Base-by-base conservation (phyloP, 176 grass and related monocot genomes). In the Carex pumila region DNA sequence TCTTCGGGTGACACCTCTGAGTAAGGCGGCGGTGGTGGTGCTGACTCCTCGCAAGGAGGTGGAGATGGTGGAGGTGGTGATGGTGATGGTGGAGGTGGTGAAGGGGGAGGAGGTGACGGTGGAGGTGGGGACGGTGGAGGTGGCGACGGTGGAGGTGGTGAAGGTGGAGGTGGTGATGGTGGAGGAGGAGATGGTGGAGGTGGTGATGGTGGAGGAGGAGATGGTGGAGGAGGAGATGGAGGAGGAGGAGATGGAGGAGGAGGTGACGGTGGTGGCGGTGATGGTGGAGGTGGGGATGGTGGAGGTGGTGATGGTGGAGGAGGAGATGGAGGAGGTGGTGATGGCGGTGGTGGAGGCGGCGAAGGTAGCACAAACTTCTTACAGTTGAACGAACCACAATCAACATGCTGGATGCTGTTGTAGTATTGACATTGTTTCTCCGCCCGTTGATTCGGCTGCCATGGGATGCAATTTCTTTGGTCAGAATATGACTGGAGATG, bases 371-470 rank as follows among this genome's bases (percentile, higher is more conserved):
- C 79, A 64, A 92, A 95, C 61, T 92, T 92, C 75, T 95, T 92
- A 72, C 93, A 95, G 4, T 12, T 85, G 30, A 95, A 92, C 0
- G 91, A 83, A 47, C 92, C 91, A 84, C 94, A 97, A 58, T 93
- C 81, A 80, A 97, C 87, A 61, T 85, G 84, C 65, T 91, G 84
- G 50, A 77, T 77, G 17, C 22, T 43, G 4, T 36, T 85, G 86
- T 83, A 93, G 85, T 88, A 93, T 0, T 22, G 19, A 72, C 94
- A 97, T 64, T 97, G 94, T 4, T 92, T 90, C 1, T 61, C 58
- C 1, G 94, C 80, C 59, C 91, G 88, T 88, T 97, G 94, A 9
- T 90, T 83, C 2, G 94, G 79, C 3, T 87, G 86, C 8, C 70
- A 41, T 0, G 89, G 81, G 29, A 97, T 89, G 72, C 94, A 97